A percentile compares a stretch with the other conserved stretches of the same genome.
phyloP scores from a whole-genome alignment of 805 yeast species.

The Ogataea nonfermentans region DNA sequence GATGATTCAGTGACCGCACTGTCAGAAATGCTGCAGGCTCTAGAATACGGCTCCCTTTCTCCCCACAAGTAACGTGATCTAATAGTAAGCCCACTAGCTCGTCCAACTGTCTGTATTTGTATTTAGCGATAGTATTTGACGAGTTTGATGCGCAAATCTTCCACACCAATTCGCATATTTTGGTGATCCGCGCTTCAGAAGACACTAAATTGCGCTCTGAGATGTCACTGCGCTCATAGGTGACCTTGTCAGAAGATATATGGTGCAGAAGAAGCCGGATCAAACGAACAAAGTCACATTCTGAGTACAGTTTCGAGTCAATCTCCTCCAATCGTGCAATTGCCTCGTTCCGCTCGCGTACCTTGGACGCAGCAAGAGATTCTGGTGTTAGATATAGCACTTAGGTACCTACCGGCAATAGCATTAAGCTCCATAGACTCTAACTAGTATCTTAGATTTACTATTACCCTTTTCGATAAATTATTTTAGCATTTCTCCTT shows the following conservation, averaged over 20 bases:
- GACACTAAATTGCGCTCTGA: too few relatives aligned
- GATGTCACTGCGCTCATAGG: constrained; percentile 21
- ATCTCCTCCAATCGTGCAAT: constrained; percentile 38
- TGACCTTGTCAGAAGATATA: constrained; percentile 22
- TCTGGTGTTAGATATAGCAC: constrained; percentile 9
- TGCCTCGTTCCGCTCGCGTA: constrained; percentile 56
- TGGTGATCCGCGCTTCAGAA: constrained; percentile 24
- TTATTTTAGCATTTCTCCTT: constrained; percentile 10
- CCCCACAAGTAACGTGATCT: constrained; percentile 9
- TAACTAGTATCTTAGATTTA: neutral
- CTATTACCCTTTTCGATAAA: constrained; percentile 5
- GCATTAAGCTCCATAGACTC: neutral
- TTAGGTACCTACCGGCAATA: constrained; percentile 1
- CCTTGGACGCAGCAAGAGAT: constrained; percentile 46
- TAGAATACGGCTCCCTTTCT: constrained; percentile 15
- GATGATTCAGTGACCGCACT: constrained; percentile 26
- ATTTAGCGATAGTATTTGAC: constrained; percentile 14
- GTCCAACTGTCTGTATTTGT: constrained; percentile 30
- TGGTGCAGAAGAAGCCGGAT: constrained; percentile 22
- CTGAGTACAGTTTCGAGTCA: constrained; percentile 3
- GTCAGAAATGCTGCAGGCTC: constrained; percentile 34
- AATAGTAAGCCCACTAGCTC: constrained; percentile 21
- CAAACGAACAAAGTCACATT: constrained; percentile 5
- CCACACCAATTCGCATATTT: constrained; percentile 23
- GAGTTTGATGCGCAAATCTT: constrained; percentile 16